phyloP scores from a whole-genome alignment of 2,329 filamentous ascomycete species.

The Cytospora piceae region DNA sequence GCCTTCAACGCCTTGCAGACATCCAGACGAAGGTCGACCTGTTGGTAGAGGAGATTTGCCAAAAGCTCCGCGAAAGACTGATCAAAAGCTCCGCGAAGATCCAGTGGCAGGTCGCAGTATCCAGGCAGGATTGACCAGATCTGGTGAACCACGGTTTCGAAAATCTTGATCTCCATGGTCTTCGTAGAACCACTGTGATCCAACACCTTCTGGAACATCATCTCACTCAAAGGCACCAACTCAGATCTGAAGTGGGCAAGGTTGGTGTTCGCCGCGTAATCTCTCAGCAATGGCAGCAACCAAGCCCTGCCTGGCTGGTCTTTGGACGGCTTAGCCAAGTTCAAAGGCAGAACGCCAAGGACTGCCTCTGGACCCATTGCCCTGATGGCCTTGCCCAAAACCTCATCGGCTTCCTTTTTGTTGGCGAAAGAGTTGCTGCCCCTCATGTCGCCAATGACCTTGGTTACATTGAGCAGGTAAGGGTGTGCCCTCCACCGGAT shows the following conservation, averaged over 20 bases:
- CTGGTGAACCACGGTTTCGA: conserved; percentile 93
- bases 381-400: conserved; percentile 83
- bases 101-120: conserved; percentile 90
- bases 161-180: conserved; percentile 96
- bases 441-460: conserved; percentile 82
- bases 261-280: conserved; percentile 86
- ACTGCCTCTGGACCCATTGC: conserved; percentile 90
- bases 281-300: conserved; percentile 89
- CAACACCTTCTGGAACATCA: conserved; percentile 85
- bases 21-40: conserved; percentile 83
- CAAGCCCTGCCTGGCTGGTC: conserved; percentile 87
- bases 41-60: conserved; percentile 89
- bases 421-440: conserved; percentile 86
- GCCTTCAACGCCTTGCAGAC: conserved; percentile 86
- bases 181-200: conserved; percentile 83
- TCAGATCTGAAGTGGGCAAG: conserved; percentile 83
- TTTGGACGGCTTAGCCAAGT: conserved; percentile 75
- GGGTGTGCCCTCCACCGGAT: conserved; percentile 84
- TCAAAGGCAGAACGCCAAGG: conserved; percentile 80
- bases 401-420: conserved; percentile 92
- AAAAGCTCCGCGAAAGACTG: conserved; percentile 87
- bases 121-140: conserved; percentile 93
- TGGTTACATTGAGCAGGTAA: conserved; percentile 74
- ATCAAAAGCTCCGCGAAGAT: conserved; percentile 77
- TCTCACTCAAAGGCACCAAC: conserved; percentile 86